Conservation (phyloP, 73 alveolate species). For the Diophrys appendiculata region DNA sequence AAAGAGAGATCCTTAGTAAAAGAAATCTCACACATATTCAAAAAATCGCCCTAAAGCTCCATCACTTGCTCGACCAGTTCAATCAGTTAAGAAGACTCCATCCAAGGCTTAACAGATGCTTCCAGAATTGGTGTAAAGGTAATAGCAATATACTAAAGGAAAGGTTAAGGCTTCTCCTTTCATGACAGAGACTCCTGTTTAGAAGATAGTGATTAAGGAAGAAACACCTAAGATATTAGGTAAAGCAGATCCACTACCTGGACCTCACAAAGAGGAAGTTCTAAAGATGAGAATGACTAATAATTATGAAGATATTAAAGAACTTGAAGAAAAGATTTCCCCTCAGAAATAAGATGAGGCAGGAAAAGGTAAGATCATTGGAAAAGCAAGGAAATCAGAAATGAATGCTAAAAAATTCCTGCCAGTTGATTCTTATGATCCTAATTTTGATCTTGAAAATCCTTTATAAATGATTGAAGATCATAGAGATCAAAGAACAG, state of each 20-base stretch:
- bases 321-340: neutral
- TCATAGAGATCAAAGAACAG: conserved; percentile 20
- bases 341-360: neutral
- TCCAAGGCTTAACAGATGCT: conserved; percentile 2
- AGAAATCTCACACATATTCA: conserved; percentile 30
- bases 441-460: conserved; percentile 42
- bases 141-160: conserved; percentile 15
- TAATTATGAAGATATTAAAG: neutral
- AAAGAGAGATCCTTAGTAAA: conserved; percentile 11
- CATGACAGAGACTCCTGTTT: conserved; percentile 23
- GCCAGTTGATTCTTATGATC: conserved; percentile 56
- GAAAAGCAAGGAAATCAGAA: neutral
- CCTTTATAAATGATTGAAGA: conserved; percentile 24
- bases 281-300: conserved; percentile 6
- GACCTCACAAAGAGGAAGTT: conserved; percentile 1
- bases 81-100: neutral
- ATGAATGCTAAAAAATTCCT: conserved; percentile 30
- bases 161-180: conserved; percentile 43
- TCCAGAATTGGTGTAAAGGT: conserved; percentile 34
- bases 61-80: neutral
- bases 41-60: conserved; percentile 1
- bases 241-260: conserved; percentile 1
- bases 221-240: conserved; percentile 29
- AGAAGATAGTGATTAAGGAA: conserved; percentile 15
- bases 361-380: neutral